Percentiles rank a stretch among this genome's conserved stretches.
These are phyloP conservation scores for Nematocida displodere DNA, from an alignment of 371 early-diverging fungal genomes.

Conservation along the genomic window DNA sequence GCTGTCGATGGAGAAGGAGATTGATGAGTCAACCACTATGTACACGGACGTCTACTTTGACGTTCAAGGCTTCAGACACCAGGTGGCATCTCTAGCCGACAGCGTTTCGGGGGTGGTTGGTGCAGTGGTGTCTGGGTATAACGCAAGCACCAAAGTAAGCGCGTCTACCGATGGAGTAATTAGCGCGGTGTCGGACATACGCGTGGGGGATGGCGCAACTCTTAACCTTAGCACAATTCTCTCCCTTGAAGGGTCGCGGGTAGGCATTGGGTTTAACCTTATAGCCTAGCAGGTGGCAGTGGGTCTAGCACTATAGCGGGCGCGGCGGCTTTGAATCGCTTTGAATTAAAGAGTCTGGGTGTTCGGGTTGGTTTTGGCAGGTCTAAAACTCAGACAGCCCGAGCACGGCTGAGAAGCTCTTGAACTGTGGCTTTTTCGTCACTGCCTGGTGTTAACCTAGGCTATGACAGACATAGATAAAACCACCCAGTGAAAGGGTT, in stretches of 20 bases:
- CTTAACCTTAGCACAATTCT: conserved; percentile 29
- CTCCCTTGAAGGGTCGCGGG: neutral
- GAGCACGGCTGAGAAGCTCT: no score
- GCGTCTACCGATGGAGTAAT: conserved; percentile 4
- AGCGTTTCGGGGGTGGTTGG: neutral
- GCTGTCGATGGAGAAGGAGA: neutral
- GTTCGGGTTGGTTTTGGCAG: no score
- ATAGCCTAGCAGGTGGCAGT: no score
- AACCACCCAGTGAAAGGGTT: no score
- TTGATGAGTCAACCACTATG: conserved; percentile 21
- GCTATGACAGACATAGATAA: no score
- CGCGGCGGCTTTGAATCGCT: no score
- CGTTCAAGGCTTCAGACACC: neutral
- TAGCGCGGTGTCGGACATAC: conserved; percentile 36
- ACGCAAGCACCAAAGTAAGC: conserved; percentile 14
- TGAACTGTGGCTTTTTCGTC: no score
- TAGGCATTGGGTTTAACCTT: conserved; percentile 38
- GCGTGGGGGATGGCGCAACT: conserved; percentile 39
- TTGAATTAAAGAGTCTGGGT: no score
- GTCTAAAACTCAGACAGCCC: no score
- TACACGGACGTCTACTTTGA: conserved; percentile 20
- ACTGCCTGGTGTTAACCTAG: no score
- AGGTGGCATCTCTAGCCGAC: neutral
- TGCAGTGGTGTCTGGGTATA: neutral
- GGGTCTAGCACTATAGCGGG: no score